phyloP scores from a whole-genome alignment of 2,329 filamentous ascomycete species.

The Pleochaeta shiraiana region DNA sequence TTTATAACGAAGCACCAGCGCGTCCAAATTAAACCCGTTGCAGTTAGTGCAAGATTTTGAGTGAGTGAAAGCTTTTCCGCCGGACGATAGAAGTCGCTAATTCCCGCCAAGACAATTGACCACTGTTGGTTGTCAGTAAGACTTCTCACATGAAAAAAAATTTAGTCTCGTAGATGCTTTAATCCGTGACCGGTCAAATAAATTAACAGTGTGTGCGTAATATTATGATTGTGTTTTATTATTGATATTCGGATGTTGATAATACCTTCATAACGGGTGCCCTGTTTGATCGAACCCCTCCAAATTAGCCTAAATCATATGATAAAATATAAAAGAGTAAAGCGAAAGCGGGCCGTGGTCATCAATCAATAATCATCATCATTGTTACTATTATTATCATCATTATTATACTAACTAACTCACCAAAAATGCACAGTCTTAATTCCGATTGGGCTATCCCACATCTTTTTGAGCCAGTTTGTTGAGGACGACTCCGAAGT shows the following conservation, averaged over 20 bases:
- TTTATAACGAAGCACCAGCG: slow-evolving; percentile 97
- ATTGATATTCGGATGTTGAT: slow-evolving; percentile 4
- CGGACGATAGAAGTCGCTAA: slow-evolving; percentile 78
- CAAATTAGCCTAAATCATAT: slow-evolving; percentile 4
- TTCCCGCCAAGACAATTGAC: slow-evolving; percentile 77
- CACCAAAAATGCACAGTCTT: slow-evolving; percentile 99
- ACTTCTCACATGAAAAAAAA: neutral
- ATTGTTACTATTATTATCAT: too few relatives aligned
- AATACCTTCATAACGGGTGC: slow-evolving; percentile 76
- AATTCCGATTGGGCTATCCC: slow-evolving; percentile 59
- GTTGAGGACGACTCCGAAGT: slow-evolving; percentile 21
- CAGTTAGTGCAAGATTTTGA: slow-evolving; percentile 76
- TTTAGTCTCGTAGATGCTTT: too few relatives aligned
- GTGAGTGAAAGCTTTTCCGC: slow-evolving; percentile 83
- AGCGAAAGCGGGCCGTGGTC: too few relatives aligned
- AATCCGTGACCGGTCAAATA: too few relatives aligned
- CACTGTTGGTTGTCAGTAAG: slow-evolving; percentile 31
- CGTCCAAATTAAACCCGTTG: slow-evolving; percentile 92
- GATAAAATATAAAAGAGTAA: neutral
- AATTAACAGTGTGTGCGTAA: too few relatives aligned
- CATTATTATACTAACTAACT: too few relatives aligned
- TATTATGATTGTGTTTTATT: too few relatives aligned
- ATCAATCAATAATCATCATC: too few relatives aligned
- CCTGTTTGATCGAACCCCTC: slow-evolving; percentile 26
- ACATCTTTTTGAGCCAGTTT: slow-evolving; percentile 54